Conservation (phyloP, 2,329 filamentous ascomycete species). For the Cercospora nicotianae region DNA sequence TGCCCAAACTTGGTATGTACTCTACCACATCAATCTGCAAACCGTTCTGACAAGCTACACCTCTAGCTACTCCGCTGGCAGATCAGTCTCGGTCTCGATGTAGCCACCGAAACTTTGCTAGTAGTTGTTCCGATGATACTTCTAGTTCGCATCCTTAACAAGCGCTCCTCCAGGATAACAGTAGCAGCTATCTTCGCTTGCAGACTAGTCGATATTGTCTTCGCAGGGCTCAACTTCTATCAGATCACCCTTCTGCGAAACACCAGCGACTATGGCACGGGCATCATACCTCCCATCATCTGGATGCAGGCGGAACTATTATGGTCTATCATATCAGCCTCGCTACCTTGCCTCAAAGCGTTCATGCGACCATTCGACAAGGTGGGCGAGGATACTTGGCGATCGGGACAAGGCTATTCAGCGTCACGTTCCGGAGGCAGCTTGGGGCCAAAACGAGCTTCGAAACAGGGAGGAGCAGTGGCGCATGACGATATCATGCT, state of each 20-base stretch:
- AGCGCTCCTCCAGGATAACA: constrained; percentile 22
- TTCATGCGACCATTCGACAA: constrained; percentile 27
- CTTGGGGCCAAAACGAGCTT: constrained; percentile 1
- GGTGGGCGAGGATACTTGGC: constrained; percentile 24
- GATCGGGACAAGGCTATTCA: constrained; percentile 20
- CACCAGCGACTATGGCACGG: constrained; percentile 10
- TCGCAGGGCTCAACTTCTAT: constrained; percentile 22
- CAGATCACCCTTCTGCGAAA: constrained; percentile 13
- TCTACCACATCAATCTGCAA: not conserved
- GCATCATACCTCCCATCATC: constrained; percentile 17
- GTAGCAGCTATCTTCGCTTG: constrained; percentile 25
- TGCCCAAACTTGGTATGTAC: constrained; percentile 19
- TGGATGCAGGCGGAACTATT: constrained; percentile 24
- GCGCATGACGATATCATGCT: constrained; percentile 11
- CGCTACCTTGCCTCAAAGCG: constrained; percentile 24
- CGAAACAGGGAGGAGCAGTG: constrained; percentile 1
- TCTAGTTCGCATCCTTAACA: constrained; percentile 24
- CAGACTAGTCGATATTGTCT: constrained; percentile 22
- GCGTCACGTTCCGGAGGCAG: constrained; percentile 17
- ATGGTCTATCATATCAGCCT: constrained; percentile 26
- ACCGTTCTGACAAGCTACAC: not conserved
- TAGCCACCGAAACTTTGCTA: constrained; percentile 22
- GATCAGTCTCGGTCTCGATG: constrained; percentile 21
- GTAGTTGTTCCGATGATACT: constrained; percentile 23
- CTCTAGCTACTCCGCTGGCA: constrained; percentile 23